Percentiles rank a stretch among this genome's conserved stretches.
Conservation (phyloP, 257 asterid genomes). For the Nicotiana sylvestris region DNA sequence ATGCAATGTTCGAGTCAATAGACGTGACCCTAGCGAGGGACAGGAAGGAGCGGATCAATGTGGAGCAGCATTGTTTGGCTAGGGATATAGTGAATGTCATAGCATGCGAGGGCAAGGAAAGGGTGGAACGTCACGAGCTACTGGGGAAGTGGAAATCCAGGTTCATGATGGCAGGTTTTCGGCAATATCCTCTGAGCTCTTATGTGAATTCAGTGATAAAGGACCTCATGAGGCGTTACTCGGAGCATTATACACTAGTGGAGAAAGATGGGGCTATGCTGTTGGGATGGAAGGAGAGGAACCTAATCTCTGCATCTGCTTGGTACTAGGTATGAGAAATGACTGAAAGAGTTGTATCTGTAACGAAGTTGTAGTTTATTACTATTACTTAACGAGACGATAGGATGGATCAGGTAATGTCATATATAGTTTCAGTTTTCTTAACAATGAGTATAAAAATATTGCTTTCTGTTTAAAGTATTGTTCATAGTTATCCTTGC, state of each 20-base stretch:
- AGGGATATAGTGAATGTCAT: slow-evolving; percentile 34
- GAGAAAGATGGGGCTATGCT: slow-evolving; percentile 26
- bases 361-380: neutral
- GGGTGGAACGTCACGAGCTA: slow-evolving; percentile 91
- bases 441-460: neutral
- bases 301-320: slow-evolving; percentile 25
- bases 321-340: slow-evolving; percentile 10
- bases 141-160: slow-evolving; percentile 35
- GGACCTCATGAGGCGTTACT: slow-evolving; percentile 16
- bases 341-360: neutral
- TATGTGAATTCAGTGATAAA: slow-evolving; percentile 19
- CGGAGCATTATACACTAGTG: slow-evolving; percentile 20
- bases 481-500: neutral
- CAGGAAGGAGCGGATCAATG: slow-evolving; percentile 20
- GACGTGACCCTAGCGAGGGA: slow-evolving; percentile 38
- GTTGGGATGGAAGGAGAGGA: slow-evolving; percentile 25
- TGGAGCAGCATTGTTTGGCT: slow-evolving; percentile 25
- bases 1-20: slow-evolving; percentile 83
- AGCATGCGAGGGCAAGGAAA: slow-evolving; percentile 90
- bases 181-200: slow-evolving; percentile 21
- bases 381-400: neutral
- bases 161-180: slow-evolving; percentile 27
- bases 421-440: neutral
- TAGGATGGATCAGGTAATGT: neutral
- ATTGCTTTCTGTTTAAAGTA: neutral